A percentile compares a stretch with the other conserved stretches of the same genome.
Evolutionary conservation across 805 yeast genomes (phyloP).

Genomic region (Kazachstania bromeliacearum): DNA sequence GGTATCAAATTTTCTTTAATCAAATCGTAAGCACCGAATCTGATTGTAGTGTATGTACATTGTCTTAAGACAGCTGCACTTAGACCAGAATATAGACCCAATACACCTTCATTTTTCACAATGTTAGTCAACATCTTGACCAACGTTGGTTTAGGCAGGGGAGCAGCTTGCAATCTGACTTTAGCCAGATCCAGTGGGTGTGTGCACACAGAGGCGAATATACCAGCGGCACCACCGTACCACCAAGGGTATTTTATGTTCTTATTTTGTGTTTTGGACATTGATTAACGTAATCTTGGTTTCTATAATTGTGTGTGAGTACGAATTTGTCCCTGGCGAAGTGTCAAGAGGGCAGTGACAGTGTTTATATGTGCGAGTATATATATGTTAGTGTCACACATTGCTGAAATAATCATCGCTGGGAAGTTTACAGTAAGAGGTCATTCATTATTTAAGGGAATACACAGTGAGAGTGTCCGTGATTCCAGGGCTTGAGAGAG

Average conservation of each 20-base stretch:
- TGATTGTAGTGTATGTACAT: conserved; percentile 77
- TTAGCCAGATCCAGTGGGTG: conserved; percentile 85
- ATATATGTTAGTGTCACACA: no score
- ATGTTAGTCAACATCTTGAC: conserved; percentile 38
- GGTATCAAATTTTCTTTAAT: conserved; percentile 49
- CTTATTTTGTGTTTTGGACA: conserved; percentile 1
- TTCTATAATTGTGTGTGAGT: no score
- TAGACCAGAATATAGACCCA: conserved; percentile 70
- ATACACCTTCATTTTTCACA: conserved; percentile 43
- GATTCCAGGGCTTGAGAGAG: no score
- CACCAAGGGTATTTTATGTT: conserved; percentile 38
- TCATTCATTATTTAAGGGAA: no score
- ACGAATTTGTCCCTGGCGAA: no score
- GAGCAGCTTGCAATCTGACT: conserved; percentile 76
- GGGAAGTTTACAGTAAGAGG: no score
- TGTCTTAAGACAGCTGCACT: conserved; percentile 78
- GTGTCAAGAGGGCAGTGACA: no score
- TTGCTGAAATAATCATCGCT: no score
- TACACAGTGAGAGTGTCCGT: no score
- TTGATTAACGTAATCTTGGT: no score
- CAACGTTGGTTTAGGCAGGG: conserved; percentile 53
- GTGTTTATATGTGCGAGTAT: no score
- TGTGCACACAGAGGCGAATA: conserved; percentile 55
- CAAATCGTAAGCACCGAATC: conserved; percentile 80
- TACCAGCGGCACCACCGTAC: conserved; percentile 64